Evolutionary conservation across 208 protist genomes (phyloP).

Genomic region (Acanthamoeba polyphaga): DNA sequence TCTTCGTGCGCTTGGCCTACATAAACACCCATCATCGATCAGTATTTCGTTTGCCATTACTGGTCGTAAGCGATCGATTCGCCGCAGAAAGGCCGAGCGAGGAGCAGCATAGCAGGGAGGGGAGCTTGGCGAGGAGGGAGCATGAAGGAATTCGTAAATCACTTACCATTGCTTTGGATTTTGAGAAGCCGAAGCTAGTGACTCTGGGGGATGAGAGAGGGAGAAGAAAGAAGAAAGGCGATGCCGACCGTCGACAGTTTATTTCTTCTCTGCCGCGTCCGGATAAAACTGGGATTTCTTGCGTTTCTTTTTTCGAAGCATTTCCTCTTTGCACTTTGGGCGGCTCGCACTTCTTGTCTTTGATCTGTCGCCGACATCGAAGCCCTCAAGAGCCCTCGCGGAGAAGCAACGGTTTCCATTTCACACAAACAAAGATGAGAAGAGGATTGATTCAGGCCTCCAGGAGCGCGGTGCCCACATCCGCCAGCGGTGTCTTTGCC

Average conservation of each 20-base stretch:
- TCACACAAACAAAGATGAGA: neutral
- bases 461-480: neutral
- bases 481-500: constrained; percentile 5
- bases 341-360: neutral
- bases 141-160: neutral
- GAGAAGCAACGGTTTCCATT: neutral
- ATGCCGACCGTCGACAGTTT: neutral
- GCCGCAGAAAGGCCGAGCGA: neutral
- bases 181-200: neutral
- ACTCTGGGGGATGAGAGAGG: constrained; percentile 54
- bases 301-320: neutral
- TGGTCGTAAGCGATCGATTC: neutral
- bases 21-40: neutral
- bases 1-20: constrained; percentile 98
- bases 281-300: neutral
- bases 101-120: neutral
- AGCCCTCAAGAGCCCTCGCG: neutral
- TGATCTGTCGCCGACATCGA: neutral
- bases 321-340: neutral
- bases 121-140: neutral
- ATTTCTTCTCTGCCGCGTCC: neutral
- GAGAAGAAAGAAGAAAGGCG: constrained; percentile 42
- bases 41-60: neutral
- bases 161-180: constrained; percentile 27
- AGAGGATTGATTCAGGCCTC: constrained; percentile 8